phyloP scores from a whole-genome alignment of 176 grass and related monocot genomes.

The Puccinellia tenuiflora region DNA sequence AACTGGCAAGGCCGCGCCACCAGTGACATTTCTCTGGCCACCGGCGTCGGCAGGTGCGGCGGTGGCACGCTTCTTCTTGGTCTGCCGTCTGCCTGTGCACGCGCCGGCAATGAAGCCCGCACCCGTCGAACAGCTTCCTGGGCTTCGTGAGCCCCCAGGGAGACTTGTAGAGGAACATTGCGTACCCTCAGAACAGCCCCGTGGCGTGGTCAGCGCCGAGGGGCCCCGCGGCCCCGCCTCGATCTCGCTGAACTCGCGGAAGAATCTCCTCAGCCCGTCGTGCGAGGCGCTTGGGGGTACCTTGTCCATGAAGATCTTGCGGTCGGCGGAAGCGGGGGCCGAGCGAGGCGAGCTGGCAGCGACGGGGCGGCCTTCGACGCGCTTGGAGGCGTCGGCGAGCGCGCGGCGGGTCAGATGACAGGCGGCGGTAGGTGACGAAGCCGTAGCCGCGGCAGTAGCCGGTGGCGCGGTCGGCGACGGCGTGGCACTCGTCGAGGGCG shows the following conservation, averaged over 20 bases:
- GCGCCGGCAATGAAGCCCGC: slow-evolving; percentile 43
- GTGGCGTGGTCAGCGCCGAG: slow-evolving; percentile 34
- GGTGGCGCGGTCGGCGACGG: slow-evolving; percentile 32
- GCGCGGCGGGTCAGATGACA: slow-evolving; percentile 30
- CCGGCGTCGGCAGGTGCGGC: neutral
- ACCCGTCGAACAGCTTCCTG: slow-evolving; percentile 46
- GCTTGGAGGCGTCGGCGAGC: slow-evolving; percentile 46
- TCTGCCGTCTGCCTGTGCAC: slow-evolving; percentile 23
- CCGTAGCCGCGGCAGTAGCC: slow-evolving; percentile 59
- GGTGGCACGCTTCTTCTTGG: slow-evolving; percentile 18
- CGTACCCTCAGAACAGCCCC: slow-evolving; percentile 29
- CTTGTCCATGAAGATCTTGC: slow-evolving; percentile 46
- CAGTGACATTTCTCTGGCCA: neutral
- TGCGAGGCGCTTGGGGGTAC: slow-evolving; percentile 21
- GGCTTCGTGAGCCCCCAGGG: slow-evolving; percentile 30
- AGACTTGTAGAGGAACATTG: slow-evolving; percentile 54
- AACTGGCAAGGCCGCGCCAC: neutral
- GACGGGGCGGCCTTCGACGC: slow-evolving; percentile 44
- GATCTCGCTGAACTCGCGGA: slow-evolving; percentile 46
- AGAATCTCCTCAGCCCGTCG: slow-evolving; percentile 33
- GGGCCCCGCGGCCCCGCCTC: slow-evolving; percentile 40
- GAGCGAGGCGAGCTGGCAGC: slow-evolving; percentile 52
- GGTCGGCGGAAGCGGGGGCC: slow-evolving; percentile 44
- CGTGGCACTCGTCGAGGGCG: slow-evolving; percentile 49
- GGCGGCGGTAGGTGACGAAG: slow-evolving; percentile 52